phyloP scores from a whole-genome alignment of 805 yeast genomes.

The Lachancea sp. region DNA sequence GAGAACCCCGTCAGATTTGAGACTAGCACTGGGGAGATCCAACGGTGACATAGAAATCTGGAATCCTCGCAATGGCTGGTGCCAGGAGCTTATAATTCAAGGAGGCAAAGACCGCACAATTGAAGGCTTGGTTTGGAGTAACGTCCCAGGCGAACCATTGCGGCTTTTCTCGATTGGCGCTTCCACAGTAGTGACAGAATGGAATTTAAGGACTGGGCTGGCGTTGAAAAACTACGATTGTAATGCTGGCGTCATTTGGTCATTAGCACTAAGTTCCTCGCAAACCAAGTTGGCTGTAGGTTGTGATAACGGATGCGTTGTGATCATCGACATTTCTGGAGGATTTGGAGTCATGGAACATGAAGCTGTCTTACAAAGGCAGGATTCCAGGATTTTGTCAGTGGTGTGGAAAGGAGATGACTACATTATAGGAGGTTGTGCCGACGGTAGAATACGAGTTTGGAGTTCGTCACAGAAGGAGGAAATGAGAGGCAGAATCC shows the following conservation, averaged over 20 bases:
- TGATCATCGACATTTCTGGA: slow-evolving; percentile 74
- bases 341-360: slow-evolving; percentile 81
- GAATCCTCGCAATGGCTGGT: slow-evolving; percentile 82
- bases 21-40: slow-evolving; percentile 86
- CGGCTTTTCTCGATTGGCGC: slow-evolving; percentile 93
- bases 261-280: slow-evolving; percentile 57
- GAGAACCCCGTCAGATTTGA: slow-evolving; percentile 46
- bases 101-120: slow-evolving; percentile 82
- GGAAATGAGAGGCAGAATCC: slow-evolving; percentile 54
- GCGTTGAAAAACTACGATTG: slow-evolving; percentile 78
- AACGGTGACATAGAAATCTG: slow-evolving; percentile 95
- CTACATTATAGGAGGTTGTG: slow-evolving; percentile 82
- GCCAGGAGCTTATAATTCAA: slow-evolving; percentile 61
- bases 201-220: slow-evolving; percentile 72
- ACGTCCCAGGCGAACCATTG: slow-evolving; percentile 42
- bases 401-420: slow-evolving; percentile 68
- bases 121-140: slow-evolving; percentile 84
- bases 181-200: slow-evolving; percentile 82
- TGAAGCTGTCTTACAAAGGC: slow-evolving; percentile 69
- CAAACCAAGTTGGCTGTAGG: slow-evolving; percentile 75
- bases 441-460: slow-evolving; percentile 84
- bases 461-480: slow-evolving; percentile 50
- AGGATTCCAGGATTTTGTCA: slow-evolving; percentile 72
- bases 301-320: slow-evolving; percentile 92
- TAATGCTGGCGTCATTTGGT: slow-evolving; percentile 93